Percentiles rank a stretch among this genome's conserved stretches.
Evolutionary conservation across 1,284 basidiomycete species (phyloP).

Genomic region (Puccinia coronata): DNA sequence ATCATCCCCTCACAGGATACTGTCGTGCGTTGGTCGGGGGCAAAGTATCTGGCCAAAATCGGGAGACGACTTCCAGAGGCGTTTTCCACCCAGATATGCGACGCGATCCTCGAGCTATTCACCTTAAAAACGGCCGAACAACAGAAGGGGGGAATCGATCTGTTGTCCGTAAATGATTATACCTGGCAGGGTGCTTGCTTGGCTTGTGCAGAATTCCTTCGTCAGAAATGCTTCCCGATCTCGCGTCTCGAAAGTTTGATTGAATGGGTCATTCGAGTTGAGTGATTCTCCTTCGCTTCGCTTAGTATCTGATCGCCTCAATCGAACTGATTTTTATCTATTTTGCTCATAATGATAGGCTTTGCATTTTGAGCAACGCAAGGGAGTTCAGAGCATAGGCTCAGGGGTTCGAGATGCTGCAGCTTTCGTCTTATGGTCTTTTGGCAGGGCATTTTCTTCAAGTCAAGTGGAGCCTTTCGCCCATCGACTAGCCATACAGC

Average conservation of each 20-base stretch:
- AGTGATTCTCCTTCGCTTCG: conserved; percentile 62
- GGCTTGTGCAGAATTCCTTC: conserved; percentile 85
- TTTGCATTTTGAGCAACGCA: conserved; percentile 85
- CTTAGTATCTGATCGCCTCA: not conserved
- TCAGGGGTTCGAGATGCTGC: conserved; percentile 92
- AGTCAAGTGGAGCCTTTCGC: conserved; percentile 69
- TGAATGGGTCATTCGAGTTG: conserved; percentile 69
- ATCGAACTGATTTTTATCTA: not conserved
- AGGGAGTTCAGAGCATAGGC: conserved; percentile 88
- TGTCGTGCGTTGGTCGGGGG: conserved; percentile 87
- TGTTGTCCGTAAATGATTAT: conserved; percentile 67
- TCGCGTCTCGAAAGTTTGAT: conserved; percentile 68
- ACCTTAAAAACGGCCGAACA: conserved; percentile 66
- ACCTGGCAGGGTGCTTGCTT: conserved; percentile 96
- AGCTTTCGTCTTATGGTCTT: conserved; percentile 90
- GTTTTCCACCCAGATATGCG: conserved; percentile 76
- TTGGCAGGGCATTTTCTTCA: conserved; percentile 74
- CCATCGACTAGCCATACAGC: conserved; percentile 67
- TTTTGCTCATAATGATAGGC: conserved; percentile 64
- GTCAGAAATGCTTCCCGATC: conserved; percentile 71
- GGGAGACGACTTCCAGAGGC: conserved; percentile 75
- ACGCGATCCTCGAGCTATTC: conserved; percentile 74
- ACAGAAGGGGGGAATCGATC: conserved; percentile 68
- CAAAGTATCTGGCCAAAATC: conserved; percentile 87
- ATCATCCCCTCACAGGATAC: conserved; percentile 71